These are phyloP conservation scores for Fusarium armeniacum DNA, from an alignment of 2,329 filamentous ascomycete species.

Conservation along the genomic window DNA sequence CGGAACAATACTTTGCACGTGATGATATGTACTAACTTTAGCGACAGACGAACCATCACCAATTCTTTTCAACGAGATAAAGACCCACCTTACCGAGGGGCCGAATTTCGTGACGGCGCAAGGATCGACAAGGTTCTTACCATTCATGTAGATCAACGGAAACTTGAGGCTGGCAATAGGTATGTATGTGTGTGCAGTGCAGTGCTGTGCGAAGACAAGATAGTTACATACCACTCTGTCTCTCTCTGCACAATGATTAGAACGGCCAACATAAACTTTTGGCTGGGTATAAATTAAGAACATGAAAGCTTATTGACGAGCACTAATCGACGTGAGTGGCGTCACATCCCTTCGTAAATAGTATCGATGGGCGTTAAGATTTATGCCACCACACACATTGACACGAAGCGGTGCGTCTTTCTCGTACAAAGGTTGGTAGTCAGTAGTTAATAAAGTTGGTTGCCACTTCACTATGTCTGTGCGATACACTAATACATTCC, in stretches of 20 bases:
- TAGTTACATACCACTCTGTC: background rate
- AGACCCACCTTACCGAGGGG: constrained; percentile 17
- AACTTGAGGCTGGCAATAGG: constrained; percentile 2
- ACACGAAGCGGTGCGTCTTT: constrained; percentile 9
- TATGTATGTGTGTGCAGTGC: constrained; percentile 11
- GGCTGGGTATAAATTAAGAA: background rate
- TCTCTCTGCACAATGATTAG: background rate
- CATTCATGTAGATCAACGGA: constrained; percentile 6
- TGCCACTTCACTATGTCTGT: constrained; percentile 29
- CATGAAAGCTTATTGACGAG: constrained; percentile 9
- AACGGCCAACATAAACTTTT: constrained; percentile 12
- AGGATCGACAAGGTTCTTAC: constrained; percentile 25
- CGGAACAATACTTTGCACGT: constrained; percentile 5
- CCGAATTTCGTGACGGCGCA: constrained; percentile 12
- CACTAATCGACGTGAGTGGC: constrained; percentile 34
- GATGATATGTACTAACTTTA: background rate
- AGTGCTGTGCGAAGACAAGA: constrained; percentile 1
- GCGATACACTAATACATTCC: constrained; percentile 22
- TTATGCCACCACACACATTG: constrained; percentile 33
- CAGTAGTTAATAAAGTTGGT: constrained; percentile 14
- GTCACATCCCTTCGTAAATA: constrained; percentile 14
- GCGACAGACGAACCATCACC: constrained; percentile 26
- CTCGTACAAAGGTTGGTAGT: background rate
- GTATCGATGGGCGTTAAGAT: constrained; percentile 33
- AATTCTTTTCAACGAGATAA: constrained; percentile 9